These are phyloP conservation scores for Neurospora sp. DNA, from an alignment of 495 filamentous ascomycete species.

Conservation along the genomic window DNA sequence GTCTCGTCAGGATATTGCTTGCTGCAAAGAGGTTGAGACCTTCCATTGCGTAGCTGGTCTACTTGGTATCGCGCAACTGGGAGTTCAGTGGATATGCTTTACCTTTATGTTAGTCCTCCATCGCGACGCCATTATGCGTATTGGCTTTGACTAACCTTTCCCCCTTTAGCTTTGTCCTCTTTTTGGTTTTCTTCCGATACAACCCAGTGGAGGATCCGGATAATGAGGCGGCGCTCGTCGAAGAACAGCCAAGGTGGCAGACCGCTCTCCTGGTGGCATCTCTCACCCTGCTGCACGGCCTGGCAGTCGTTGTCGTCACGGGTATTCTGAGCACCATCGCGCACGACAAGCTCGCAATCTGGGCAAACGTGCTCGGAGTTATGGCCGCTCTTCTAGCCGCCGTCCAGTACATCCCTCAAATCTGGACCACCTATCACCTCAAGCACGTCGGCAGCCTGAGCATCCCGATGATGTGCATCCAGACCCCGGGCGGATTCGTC, in stretches of 20 bases:
- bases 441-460: conserved; percentile 81
- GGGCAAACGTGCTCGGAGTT: conserved; percentile 78
- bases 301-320: conserved; percentile 56
- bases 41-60: conserved; percentile 78
- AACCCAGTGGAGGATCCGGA: conserved; percentile 43
- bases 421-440: conserved; percentile 77
- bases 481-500: conserved; percentile 83
- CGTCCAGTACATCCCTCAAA: conserved; percentile 90
- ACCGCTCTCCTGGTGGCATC: conserved; percentile 65
- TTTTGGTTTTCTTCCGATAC: conserved; percentile 72
- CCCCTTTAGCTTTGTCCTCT: conserved; percentile 62
- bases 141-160: not conserved
- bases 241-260: conserved; percentile 51
- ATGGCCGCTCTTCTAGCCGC: conserved; percentile 67
- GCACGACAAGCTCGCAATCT: conserved; percentile 51
- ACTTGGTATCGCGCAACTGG: conserved; percentile 82
- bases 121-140: not conserved
- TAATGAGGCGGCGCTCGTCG: conserved; percentile 15
- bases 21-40: conserved; percentile 69
- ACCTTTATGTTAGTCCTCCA: conserved; percentile 62
- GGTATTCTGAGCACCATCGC: conserved; percentile 47
- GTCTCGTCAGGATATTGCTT: conserved; percentile 68
- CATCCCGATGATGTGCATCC: conserved; percentile 97
- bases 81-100: conserved; percentile 85
- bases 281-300: conserved; percentile 59